Evolutionary conservation across 148 eudicot genomes (phyloP).

Genomic region (Diospyros kaki): DNA sequence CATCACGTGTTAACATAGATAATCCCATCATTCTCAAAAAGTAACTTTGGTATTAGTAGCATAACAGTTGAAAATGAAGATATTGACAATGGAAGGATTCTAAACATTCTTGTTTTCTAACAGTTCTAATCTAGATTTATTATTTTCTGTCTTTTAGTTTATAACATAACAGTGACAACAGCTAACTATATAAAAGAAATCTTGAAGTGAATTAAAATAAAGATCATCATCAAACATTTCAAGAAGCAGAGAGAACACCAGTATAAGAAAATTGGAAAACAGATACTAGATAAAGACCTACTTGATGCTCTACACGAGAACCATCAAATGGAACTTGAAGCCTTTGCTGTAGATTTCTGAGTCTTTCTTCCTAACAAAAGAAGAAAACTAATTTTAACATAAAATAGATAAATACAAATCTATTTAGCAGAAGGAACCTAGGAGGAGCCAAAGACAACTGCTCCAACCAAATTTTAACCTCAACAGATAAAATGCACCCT

Average conservation of each 20-base stretch:
- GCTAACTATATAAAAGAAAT: too few relatives aligned
- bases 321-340: slow-evolving; percentile 88
- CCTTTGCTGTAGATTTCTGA: slow-evolving; percentile 65
- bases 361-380: slow-evolving; percentile 66
- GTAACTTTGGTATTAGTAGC: too few relatives aligned
- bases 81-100: too few relatives aligned
- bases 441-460: neutral
- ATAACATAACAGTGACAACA: too few relatives aligned
- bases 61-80: too few relatives aligned
- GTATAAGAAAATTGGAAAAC: slow-evolving; percentile 1
- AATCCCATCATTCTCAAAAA: too few relatives aligned
- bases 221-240: neutral
- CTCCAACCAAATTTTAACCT: neutral
- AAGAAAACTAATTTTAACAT: neutral
- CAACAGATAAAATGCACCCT: neutral
- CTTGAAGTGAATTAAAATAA: neutral
- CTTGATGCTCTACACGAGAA: slow-evolving; percentile 77
- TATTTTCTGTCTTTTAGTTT: too few relatives aligned
- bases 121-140: too few relatives aligned
- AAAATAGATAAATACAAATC: neutral
- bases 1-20: too few relatives aligned
- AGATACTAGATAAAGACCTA: slow-evolving; percentile 20
- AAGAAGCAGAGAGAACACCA: neutral
- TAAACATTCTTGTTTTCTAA: too few relatives aligned
- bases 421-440: neutral